Evolutionary conservation across 139 green algal species (phyloP), one percentile per base, ranked within the genome.

Genomic region (Klebsormidium nitens): DNA sequence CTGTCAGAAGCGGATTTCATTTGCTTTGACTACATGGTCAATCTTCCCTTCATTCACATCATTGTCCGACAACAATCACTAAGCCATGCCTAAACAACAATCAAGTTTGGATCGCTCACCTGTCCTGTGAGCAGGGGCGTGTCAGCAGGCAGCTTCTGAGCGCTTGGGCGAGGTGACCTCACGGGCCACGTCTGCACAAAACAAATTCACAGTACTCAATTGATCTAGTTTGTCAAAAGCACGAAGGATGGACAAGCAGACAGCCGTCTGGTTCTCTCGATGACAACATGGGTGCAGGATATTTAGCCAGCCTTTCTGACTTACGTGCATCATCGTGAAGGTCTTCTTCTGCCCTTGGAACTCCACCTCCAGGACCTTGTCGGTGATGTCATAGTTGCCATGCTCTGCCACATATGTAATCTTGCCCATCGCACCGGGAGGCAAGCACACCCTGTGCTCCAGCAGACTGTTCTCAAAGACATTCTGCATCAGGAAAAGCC

Each of bases 61-160:
- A n/a, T n/a, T n/a, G n/a, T n/a, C n/a, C n/a, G n/a, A n/a, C n/a
- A n/a, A n/a, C n/a, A n/a, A n/a, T n/a, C n/a, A n/a, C n/a, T n/a
- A n/a, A n/a, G n/a, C n/a, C n/a, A n/a, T n/a, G n/a, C n/a, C n/a
- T n/a, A n/a, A n/a, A n/a, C n/a, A n/a, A n/a, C n/a, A 62, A 62
- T 11, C 52, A 36, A 34, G 8, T 14, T 49, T 14, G 14, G 42
- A 14, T 8, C 11, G 8, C 36, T 61, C 55, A 78, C 59, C 86
- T 98, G 93, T 3, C 94, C 94, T 0, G 94, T 99, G 34, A 99
- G 84, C 72, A 99, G 85, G n/a, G 94, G 92, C 1, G 91, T 96
- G 76, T 98, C 89, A 23, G 93, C 90, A 40, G 95, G 72, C 75
- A 98, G 76, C 86, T 99, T 99, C 76, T 95, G 78, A 0, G 94